Evolutionary conservation across 2,329 filamentous ascomycete species (phyloP), one percentile per base, ranked within the genome.

Genomic region (Botrytis tulipae): DNA sequence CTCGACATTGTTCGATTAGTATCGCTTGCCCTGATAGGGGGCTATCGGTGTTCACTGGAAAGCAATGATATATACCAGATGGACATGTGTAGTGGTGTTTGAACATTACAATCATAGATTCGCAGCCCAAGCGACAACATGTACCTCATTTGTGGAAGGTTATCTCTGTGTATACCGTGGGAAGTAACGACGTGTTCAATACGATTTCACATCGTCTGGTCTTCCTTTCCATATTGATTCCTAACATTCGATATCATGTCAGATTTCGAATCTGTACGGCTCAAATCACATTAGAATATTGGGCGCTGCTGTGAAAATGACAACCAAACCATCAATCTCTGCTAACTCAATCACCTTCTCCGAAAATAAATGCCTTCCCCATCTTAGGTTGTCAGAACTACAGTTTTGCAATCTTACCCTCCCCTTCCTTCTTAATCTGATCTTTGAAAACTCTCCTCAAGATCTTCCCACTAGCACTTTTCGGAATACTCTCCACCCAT

Each of bases 401-500:
- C 40, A 65, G 29, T 68, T 75, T 78, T 16, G 67, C 70, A 60
- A 71, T 42, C 61, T 67, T 71, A 68, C 77, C 75, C 44, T 82
- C 77, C 2, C 84, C 85, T 80, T 89, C 88, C 73, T 82, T 82
- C 81, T 87, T 88, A 20, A 73, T 60, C 76, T 75, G 75, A 25
- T 78, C 76, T 44, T 74, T 75, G 59, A 80, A 74, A 3, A 76
- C 65, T 54, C 78, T 76, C 54, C 78, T 76, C 63, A 81, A 81
- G 68, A 87, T 85, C 79, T 87, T 87, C 22, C 86, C 86, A 73
- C 84, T 85, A 0, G 84, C 80, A 4, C 84, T 84, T 65, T 84
- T 84, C 7, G 86, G 85, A 48, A 87, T 85, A 42, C 83, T 79
- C 62, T 85, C 83, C 22, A 86, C 82, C 71, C 87, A 87, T 35